Conservation (phyloP, 129 eudicot species). For the Erigeron canadensis region DNA sequence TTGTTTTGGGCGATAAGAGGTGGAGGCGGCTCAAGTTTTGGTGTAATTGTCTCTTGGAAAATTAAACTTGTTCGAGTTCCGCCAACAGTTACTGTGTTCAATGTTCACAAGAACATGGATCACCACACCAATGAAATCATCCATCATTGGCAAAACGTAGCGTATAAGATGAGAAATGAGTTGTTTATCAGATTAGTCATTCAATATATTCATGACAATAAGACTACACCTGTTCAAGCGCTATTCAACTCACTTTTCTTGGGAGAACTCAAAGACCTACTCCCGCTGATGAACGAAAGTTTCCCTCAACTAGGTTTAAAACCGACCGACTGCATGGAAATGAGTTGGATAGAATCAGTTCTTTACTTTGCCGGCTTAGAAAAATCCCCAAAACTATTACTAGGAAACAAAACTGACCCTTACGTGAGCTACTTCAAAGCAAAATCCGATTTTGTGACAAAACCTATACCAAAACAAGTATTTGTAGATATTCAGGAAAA, state of each 20-base stretch:
- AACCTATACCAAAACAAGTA: conserved; percentile 42
- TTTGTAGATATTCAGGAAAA: conserved; percentile 34
- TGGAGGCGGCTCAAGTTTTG: conserved; percentile 59
- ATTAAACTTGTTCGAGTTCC: conserved; percentile 55
- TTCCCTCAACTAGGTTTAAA: conserved; percentile 52
- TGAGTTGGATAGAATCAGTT: conserved; percentile 63
- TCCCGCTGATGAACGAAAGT: conserved; percentile 32
- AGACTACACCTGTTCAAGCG: conserved; percentile 34
- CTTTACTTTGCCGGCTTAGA: conserved; percentile 48
- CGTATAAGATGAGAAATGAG: conserved; percentile 32
- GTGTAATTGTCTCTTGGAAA: conserved; percentile 56
- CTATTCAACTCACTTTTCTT: conserved; percentile 52
- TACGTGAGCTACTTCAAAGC: conserved; percentile 45
- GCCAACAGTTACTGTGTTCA: conserved; percentile 51
- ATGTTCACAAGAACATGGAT: conserved; percentile 34
- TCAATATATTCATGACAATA: conserved; percentile 15
- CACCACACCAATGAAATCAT: conserved; percentile 35
- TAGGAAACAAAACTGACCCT: conserved; percentile 33
- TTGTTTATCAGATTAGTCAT: conserved; percentile 38
- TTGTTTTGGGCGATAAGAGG: conserved; percentile 68
- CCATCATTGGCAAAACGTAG: conserved; percentile 50
- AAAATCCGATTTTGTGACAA: conserved; percentile 50
- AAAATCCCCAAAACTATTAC: conserved; percentile 26
- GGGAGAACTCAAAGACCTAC: conserved; percentile 31
- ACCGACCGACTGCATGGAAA: conserved; percentile 46